Conservation (phyloP, 2,329 filamentous ascomycete genomes). For the Clarireedia monteithiana region DNA sequence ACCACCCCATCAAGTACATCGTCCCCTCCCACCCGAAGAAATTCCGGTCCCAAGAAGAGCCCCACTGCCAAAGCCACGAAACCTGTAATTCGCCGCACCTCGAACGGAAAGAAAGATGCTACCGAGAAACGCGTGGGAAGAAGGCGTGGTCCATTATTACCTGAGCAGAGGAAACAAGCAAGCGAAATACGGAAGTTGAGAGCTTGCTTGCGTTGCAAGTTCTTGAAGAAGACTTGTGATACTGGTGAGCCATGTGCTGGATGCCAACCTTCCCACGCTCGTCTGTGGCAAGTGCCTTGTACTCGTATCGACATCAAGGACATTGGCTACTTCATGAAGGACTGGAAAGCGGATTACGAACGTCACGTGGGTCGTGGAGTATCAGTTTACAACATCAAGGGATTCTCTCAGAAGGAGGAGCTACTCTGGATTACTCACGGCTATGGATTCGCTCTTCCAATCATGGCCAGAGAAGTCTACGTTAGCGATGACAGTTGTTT, state of each 20-base stretch:
- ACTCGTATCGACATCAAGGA: slow-evolving; percentile 98
- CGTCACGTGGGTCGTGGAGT: slow-evolving; percentile 80
- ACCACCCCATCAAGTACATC: slow-evolving; percentile 51
- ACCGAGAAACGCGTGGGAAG: slow-evolving; percentile 88
- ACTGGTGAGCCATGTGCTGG: slow-evolving; percentile 94
- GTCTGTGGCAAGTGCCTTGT: slow-evolving; percentile 95
- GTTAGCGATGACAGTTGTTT: slow-evolving; percentile 91
- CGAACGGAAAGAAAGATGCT: slow-evolving; percentile 73
- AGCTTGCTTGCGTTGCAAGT: slow-evolving; percentile 93
- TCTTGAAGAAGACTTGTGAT: slow-evolving; percentile 98
- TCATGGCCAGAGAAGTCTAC: slow-evolving; percentile 89
- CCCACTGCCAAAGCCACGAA: slow-evolving; percentile 68
- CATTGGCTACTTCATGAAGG: slow-evolving; percentile 97
- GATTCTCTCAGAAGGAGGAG: slow-evolving; percentile 58
- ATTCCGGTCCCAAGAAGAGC: slow-evolving; percentile 59
- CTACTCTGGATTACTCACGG: slow-evolving; percentile 92
- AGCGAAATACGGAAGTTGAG: slow-evolving; percentile 93
- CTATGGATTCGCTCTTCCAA: slow-evolving; percentile 86
- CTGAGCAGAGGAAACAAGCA: slow-evolving; percentile 92
- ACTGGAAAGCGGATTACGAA: slow-evolving; percentile 96
- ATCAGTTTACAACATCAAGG: slow-evolving; percentile 92
- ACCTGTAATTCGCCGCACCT: slow-evolving; percentile 71
- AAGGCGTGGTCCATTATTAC: slow-evolving; percentile 79
- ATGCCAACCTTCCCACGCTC: slow-evolving; percentile 90
- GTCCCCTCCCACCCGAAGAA: slow-evolving; percentile 58